Conservation (phyloP, 768 basidiomycete species). For the Tulasnella sp. region DNA sequence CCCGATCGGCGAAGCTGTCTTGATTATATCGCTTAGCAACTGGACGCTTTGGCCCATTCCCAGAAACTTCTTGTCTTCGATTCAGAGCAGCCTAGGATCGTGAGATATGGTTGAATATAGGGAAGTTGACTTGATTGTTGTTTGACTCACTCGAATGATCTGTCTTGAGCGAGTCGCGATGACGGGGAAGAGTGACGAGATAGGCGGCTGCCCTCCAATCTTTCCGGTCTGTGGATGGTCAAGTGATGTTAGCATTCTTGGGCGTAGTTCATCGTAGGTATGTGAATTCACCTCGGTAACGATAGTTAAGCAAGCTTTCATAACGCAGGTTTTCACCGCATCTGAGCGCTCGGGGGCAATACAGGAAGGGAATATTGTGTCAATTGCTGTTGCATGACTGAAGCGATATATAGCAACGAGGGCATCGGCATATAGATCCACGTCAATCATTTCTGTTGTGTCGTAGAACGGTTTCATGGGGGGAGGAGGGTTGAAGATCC, state of each 20-base stretch:
- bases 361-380: slow-evolving; percentile 54
- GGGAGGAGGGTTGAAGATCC: slow-evolving; percentile 31
- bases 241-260: neutral
- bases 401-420: slow-evolving; percentile 67
- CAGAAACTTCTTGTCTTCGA: slow-evolving; percentile 14
- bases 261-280: neutral
- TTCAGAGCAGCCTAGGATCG: neutral
- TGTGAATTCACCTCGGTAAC: slow-evolving; percentile 48
- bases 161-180: slow-evolving; percentile 45
- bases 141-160: slow-evolving; percentile 47
- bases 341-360: slow-evolving; percentile 72
- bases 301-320: slow-evolving; percentile 64
- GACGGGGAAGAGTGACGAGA: slow-evolving; percentile 3
- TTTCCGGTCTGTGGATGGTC: neutral
- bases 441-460: slow-evolving; percentile 57
- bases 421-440: slow-evolving; percentile 67
- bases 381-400: slow-evolving; percentile 51
- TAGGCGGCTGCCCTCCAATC: slow-evolving; percentile 3
- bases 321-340: slow-evolving; percentile 67
- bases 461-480: slow-evolving; percentile 57
- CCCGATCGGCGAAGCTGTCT: slow-evolving; percentile 33
- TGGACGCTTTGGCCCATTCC: slow-evolving; percentile 42
- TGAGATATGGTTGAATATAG: neutral
- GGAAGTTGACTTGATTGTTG: neutral
- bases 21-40: slow-evolving; percentile 46